These are phyloP conservation scores for Rosa chinensis DNA, from an alignment of 306 rosid genomes.

Conservation along the genomic window DNA sequence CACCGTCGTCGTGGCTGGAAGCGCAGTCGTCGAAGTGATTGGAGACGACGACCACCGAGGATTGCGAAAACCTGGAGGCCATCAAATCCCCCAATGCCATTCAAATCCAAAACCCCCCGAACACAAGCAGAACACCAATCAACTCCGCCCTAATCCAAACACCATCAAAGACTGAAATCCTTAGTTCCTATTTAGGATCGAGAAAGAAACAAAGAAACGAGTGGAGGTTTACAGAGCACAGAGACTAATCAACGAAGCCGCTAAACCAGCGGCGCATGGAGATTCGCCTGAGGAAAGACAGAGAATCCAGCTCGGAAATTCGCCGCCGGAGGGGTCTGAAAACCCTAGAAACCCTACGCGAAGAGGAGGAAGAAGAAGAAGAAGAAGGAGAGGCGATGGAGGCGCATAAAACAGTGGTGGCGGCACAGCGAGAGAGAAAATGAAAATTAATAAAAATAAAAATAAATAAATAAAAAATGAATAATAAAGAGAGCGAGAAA, in stretches of 20 bases:
- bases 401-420: constrained; percentile 69
- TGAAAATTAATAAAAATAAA: not conserved
- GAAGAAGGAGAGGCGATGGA: constrained; percentile 39
- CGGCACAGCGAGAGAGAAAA: constrained; percentile 15
- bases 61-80: constrained; percentile 94
- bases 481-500: constrained; percentile 21
- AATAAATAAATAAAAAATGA: not conserved
- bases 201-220: not conserved
- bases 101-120: constrained; percentile 51
- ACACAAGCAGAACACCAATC: constrained; percentile 23
- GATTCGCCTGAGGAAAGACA: constrained; percentile 51
- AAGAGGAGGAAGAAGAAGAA: constrained; percentile 27
- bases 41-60: constrained; percentile 62
- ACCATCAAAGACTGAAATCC: constrained; percentile 25
- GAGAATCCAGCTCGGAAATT: constrained; percentile 65
- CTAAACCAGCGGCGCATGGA: constrained; percentile 83
- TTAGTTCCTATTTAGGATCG: constrained; percentile 11
- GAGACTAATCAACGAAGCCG: constrained; percentile 58
- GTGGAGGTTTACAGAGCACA: too few relatives aligned
- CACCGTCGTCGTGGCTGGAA: constrained; percentile 46
- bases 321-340: constrained; percentile 12
- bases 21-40: constrained; percentile 53
- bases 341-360: constrained; percentile 53
- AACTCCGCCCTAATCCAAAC: constrained; percentile 29
- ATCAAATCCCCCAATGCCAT: constrained; percentile 99